Base-by-base conservation (phyloP, 306 rosid genomes). In the Medicago arabica region DNA sequence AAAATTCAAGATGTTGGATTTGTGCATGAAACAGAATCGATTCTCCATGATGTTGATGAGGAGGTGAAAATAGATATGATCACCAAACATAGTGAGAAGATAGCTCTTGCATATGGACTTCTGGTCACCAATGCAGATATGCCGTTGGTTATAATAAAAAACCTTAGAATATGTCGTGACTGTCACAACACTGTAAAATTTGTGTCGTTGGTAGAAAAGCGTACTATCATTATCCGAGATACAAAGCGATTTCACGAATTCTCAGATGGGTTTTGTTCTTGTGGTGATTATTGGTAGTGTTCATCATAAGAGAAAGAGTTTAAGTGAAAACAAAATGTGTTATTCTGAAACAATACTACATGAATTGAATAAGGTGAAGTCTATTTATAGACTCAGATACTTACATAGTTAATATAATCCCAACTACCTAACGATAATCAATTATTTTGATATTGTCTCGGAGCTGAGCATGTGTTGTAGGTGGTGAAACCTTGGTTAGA, bases 51-150 rank as follows among this genome's bases (percentile, higher is more conserved):
- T 79, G 93, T 90, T 75, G 88, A 80, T 46, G 89, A 87, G 67
- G 89, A 82, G 15, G 87, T 87, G 80, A 90, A 88, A 84, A 82
- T 66, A 75, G 86, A 84, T 76, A 86, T 88, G 96, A 61, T 92
- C 68, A 85, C 79, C 75, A 84, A 87, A 79, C 96, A 92, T 50
- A 88, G 93, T 79, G 93, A 90, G 82, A 92, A 92, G 87, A 82
- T 90, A 80, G 96, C 97, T 49, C 85, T 90, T 69, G 96, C 96
- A 25, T 92, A 86, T 63, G 98, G 91, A 69, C 89, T 92, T 82
- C 75, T 86, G 88, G 91, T 87, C 72, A 69, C 78, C 43, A 59
- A 51, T 23, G 57, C 72, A 69, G 80, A 83, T 59, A 58, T 47
- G 77, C 92, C 91, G 0, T 18, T 86, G 14, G 78, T 88, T 44